A percentile compares a stretch with the other conserved stretches of the same genome.
Conservation (phyloP, 1,284 basidiomycete species). For the Austroboletus niveus region DNA sequence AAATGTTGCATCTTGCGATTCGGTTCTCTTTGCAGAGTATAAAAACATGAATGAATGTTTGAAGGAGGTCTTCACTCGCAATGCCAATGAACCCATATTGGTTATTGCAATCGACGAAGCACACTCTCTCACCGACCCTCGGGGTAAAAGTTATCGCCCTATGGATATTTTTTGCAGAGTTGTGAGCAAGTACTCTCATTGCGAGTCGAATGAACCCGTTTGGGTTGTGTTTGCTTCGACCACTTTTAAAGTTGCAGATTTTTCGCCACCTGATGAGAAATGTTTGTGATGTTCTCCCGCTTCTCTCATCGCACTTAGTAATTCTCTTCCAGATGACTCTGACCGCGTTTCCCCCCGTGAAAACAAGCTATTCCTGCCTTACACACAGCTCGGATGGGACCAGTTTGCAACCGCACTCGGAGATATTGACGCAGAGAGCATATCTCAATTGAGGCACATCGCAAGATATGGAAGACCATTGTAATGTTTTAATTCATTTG, state of each 20-base stretch:
- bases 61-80: not conserved
- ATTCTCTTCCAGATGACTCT: too few species aligned
- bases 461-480: conserved; percentile 1
- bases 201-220: not conserved
- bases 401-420: too few species aligned
- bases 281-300: not conserved
- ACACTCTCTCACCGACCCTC: not conserved
- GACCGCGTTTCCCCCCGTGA: too few species aligned
- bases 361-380: too few species aligned
- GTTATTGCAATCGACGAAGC: conserved; percentile 1
- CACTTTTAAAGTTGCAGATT: conserved; percentile 9
- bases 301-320: not conserved
- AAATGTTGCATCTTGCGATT: not conserved
- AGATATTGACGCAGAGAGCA: not conserved
- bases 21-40: not conserved
- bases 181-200: not conserved
- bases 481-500: not conserved
- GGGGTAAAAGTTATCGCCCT: not conserved
- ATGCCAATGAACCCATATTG: not conserved
- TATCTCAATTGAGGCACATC: not conserved
- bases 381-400: too few species aligned
- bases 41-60: not conserved
- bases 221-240: conserved; percentile 18
- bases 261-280: conserved; percentile 4
- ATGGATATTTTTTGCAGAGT: not conserved